Evolutionary conservation across 192 early-diverging fungal species (phyloP).

Genomic region (Umbelopsis sp.): DNA sequence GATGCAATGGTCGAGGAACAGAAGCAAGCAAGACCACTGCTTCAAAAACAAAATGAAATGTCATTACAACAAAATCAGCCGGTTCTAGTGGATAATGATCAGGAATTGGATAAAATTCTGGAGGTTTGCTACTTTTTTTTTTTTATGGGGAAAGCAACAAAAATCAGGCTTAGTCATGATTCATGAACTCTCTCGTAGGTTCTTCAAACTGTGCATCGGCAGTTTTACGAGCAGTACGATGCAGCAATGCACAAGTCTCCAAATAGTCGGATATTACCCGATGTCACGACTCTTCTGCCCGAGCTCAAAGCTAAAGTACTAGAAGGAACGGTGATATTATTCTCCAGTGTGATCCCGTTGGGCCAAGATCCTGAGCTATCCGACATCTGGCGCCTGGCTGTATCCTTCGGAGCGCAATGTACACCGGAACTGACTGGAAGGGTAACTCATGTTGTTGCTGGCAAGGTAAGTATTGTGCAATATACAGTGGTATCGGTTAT

Average conservation of each 20-base stretch:
- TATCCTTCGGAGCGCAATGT: conserved; percentile 83
- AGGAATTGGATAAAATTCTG: conserved; percentile 56
- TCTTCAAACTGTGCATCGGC: conserved; percentile 66
- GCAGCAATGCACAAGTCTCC: background rate
- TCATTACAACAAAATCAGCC: conserved; percentile 46
- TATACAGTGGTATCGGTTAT: background rate
- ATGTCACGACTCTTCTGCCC: conserved; percentile 50
- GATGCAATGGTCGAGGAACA: conserved; percentile 21
- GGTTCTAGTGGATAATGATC: conserved; percentile 59
- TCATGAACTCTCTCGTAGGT: conserved; percentile 35
- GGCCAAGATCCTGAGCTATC: conserved; percentile 60
- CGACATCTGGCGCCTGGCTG: conserved; percentile 83
- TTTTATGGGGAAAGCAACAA: too few relatives aligned
- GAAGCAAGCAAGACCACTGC: background rate
- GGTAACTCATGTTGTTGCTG: conserved; percentile 90
- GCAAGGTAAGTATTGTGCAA: conserved; percentile 56
- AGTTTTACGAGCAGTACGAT: conserved; percentile 65
- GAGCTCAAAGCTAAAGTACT: conserved; percentile 66
- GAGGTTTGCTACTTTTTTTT: conserved; percentile 25
- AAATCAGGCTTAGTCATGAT: too few relatives aligned
- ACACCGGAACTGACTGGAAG: conserved; percentile 55
- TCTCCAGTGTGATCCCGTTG: conserved; percentile 82
- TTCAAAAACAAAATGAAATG: conserved; percentile 29
- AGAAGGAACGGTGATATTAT: conserved; percentile 68
- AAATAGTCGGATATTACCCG: conserved; percentile 21